Conservation (phyloP, 2,329 filamentous ascomycete species). For the Elsinoe ampelina region DNA sequence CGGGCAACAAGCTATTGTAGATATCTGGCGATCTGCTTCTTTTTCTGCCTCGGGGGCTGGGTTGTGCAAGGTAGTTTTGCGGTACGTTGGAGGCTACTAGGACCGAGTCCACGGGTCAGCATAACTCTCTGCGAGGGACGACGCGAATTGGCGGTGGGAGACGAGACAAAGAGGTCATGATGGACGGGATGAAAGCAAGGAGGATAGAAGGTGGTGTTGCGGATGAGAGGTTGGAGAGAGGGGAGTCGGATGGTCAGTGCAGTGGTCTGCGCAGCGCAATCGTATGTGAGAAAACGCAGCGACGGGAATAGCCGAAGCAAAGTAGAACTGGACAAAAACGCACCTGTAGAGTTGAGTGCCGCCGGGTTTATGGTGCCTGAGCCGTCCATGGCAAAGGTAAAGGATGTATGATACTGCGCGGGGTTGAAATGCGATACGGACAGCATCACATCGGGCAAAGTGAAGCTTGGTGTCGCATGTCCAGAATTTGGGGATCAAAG, state of each 20-base stretch:
- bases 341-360: conserved; percentile 72
- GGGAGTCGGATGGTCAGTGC: conserved; percentile 13
- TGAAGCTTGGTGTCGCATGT: background rate
- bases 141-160: background rate
- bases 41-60: conserved; percentile 62
- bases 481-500: background rate
- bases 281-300: background rate
- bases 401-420: conserved; percentile 23
- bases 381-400: conserved; percentile 48
- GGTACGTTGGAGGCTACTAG: conserved; percentile 37
- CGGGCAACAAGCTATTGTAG: conserved; percentile 32
- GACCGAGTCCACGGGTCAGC: conserved; percentile 29
- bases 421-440: conserved; percentile 27
- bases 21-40: conserved; percentile 67
- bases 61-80: conserved; percentile 33
- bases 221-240: background rate
- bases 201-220: background rate
- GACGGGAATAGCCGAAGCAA: background rate
- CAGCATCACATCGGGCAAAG: conserved; percentile 28
- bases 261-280: background rate
- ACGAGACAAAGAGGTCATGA: conserved; percentile 5
- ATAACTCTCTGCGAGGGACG: conserved; percentile 9
- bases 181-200: conserved; percentile 10
- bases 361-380: conserved; percentile 87
- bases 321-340: conserved; percentile 15